Percentiles rank a stretch among this genome's conserved stretches.
phyloP scores from a whole-genome alignment of 164 flowering plant genomes.

The Dillenia turbinata region DNA sequence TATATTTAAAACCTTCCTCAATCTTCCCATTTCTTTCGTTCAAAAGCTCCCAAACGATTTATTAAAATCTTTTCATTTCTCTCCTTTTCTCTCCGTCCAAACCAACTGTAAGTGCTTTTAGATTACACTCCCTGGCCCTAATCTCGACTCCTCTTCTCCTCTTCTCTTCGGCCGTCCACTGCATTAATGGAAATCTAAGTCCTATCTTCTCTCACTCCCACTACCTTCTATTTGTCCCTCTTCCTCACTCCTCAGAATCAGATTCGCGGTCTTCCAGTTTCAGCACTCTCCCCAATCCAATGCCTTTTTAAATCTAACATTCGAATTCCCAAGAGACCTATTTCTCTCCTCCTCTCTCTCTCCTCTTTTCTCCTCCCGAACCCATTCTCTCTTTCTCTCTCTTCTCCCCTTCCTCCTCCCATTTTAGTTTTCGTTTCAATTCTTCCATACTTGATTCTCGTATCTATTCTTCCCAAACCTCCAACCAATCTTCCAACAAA shows the following conservation, averaged over 20 bases:
- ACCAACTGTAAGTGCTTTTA: no score
- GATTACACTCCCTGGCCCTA: no score
- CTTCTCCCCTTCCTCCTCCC: constrained; percentile 1
- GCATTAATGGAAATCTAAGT: no score
- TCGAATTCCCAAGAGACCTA: constrained; percentile 41
- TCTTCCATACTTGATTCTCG: neutral
- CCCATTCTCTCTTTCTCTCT: neutral
- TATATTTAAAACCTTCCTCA: no score
- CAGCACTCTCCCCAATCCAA: neutral
- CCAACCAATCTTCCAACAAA: constrained; percentile 5
- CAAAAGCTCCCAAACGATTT: no score
- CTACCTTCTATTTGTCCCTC: no score
- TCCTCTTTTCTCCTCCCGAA: neutral
- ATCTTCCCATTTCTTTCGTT: no score
- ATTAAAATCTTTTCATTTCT: no score
- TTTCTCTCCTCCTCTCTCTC: constrained; percentile 23
- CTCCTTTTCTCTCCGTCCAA: no score
- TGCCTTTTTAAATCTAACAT: constrained; percentile 45
- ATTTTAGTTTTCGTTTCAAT: neutral
- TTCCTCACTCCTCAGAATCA: neutral
- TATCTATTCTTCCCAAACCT: constrained; percentile 8
- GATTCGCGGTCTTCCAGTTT: constrained; percentile 10
- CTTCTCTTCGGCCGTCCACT: no score
- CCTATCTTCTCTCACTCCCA: neutral
- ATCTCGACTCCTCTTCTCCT: no score